Conservation (phyloP, 2,329 filamentous ascomycete genomes). For the Macrophomina tecta region DNA sequence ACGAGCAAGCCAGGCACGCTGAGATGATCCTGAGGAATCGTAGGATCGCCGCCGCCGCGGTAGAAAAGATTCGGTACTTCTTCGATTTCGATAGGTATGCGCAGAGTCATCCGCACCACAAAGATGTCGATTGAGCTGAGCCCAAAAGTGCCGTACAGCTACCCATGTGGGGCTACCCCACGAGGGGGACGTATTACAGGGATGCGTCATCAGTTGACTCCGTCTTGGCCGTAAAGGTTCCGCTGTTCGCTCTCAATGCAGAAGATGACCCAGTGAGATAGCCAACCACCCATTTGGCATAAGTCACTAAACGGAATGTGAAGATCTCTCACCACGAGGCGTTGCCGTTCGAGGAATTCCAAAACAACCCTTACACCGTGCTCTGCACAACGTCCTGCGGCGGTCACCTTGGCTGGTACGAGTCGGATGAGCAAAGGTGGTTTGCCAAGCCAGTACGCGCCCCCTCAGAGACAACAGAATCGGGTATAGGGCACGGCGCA, state of each 20-base stretch:
- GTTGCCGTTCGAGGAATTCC: neutral
- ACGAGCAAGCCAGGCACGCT: conserved; percentile 51
- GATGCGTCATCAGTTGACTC: conserved; percentile 83
- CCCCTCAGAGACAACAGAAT: neutral
- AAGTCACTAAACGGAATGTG: neutral
- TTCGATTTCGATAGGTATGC: conserved; percentile 79
- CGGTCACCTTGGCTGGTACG: neutral
- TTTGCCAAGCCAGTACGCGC: neutral
- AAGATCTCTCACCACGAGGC: neutral
- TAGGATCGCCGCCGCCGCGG: conserved; percentile 68
- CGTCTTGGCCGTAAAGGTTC: conserved; percentile 75
- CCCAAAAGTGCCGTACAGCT: conserved; percentile 60
- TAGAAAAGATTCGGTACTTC: conserved; percentile 73
- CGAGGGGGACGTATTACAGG: conserved; percentile 87
- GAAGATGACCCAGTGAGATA: conserved; percentile 72
- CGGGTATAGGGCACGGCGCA: neutral
- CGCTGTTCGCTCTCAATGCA: conserved; percentile 79
- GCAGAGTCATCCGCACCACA: neutral
- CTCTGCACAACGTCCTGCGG: neutral
- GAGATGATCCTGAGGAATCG: conserved; percentile 71
- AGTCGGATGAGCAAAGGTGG: neutral
- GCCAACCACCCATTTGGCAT: neutral
- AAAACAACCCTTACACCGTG: neutral
- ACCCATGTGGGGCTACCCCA: conserved; percentile 85
- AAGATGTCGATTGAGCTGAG: neutral